A percentile compares a stretch with the other conserved stretches of the same genome.
phyloP scores from a whole-genome alignment of 2,329 filamentous ascomycete species.

The Colletotrichum sojae region DNA sequence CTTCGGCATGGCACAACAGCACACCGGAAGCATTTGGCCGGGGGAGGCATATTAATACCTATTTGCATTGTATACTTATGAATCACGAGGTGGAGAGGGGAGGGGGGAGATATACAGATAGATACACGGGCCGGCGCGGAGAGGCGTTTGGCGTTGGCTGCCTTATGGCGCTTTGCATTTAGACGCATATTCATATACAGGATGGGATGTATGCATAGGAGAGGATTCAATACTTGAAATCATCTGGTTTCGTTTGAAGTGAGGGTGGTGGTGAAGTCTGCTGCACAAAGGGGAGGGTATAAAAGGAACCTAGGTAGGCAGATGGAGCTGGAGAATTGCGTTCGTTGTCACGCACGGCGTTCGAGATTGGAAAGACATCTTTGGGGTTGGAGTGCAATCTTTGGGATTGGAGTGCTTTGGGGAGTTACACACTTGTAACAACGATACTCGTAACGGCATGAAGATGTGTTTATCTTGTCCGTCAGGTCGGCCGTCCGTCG shows the following conservation, averaged over 20 bases:
- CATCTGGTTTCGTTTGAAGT: background rate
- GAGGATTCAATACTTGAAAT: background rate
- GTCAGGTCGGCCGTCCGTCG: too few relatives aligned
- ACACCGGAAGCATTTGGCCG: slow-evolving; percentile 19
- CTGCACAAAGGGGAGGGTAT: too few relatives aligned
- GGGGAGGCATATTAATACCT: slow-evolving; percentile 13
- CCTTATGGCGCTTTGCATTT: background rate
- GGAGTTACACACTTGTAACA: too few relatives aligned
- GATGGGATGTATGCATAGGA: background rate
- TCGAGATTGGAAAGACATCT: too few relatives aligned
- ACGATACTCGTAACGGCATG: too few relatives aligned
- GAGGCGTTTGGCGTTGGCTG: background rate
- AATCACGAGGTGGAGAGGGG: slow-evolving; percentile 15
- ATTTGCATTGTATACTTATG: slow-evolving; percentile 31
- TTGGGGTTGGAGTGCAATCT: too few relatives aligned
- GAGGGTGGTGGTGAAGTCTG: too few relatives aligned
- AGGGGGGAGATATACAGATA: background rate
- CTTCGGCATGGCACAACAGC: slow-evolving; percentile 17
- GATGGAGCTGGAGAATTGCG: too few relatives aligned
- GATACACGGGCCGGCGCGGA: background rate
- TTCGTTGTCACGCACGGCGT: too few relatives aligned
- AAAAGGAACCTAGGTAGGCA: too few relatives aligned
- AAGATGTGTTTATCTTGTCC: too few relatives aligned
- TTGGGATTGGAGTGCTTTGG: too few relatives aligned
- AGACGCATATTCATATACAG: background rate